phyloP scores from a whole-genome alignment of 1,284 basidiomycete species.

The Pseudozyma pruni region DNA sequence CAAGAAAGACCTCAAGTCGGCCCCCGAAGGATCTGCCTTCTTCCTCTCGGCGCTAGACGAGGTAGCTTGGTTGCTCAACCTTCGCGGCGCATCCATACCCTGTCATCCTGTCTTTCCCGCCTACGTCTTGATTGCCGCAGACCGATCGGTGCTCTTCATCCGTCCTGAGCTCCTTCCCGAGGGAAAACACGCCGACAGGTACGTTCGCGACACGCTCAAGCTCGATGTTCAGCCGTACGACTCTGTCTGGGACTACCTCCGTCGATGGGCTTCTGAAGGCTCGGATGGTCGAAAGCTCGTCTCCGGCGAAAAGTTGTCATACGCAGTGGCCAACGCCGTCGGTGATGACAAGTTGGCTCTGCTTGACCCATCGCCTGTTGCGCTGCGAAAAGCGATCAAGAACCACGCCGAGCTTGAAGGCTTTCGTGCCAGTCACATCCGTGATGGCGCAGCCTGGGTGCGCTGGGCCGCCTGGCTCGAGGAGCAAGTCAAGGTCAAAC shows the following conservation, averaged over 20 bases:
- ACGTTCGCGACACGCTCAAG: constrained; percentile 36
- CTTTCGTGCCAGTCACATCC: constrained; percentile 56
- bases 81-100: constrained; percentile 61
- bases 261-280: constrained; percentile 28
- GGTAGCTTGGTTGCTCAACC: constrained; percentile 64
- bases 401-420: constrained; percentile 60
- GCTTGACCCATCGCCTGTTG: constrained; percentile 46
- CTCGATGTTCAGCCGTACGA: constrained; percentile 45
- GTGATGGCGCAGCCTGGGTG: constrained; percentile 65
- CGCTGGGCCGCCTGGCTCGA: constrained; percentile 67
- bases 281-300: constrained; percentile 41
- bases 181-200: constrained; percentile 29
- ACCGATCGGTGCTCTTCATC: constrained; percentile 52
- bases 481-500: constrained; percentile 46
- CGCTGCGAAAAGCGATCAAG: constrained; percentile 61
- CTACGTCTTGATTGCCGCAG: constrained; percentile 47
- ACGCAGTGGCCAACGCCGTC: constrained; percentile 55
- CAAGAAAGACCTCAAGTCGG: constrained; percentile 34
- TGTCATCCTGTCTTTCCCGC: constrained; percentile 63
- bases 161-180: constrained; percentile 37
- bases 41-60: constrained; percentile 61
- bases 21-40: constrained; percentile 43
- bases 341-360: constrained; percentile 39
- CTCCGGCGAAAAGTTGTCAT: constrained; percentile 52
- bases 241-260: constrained; percentile 45